Percentiles rank a stretch among this genome's conserved stretches.
phyloP scores from a whole-genome alignment of 148 eudicot genomes.

The Rhododendron williamsianum region DNA sequence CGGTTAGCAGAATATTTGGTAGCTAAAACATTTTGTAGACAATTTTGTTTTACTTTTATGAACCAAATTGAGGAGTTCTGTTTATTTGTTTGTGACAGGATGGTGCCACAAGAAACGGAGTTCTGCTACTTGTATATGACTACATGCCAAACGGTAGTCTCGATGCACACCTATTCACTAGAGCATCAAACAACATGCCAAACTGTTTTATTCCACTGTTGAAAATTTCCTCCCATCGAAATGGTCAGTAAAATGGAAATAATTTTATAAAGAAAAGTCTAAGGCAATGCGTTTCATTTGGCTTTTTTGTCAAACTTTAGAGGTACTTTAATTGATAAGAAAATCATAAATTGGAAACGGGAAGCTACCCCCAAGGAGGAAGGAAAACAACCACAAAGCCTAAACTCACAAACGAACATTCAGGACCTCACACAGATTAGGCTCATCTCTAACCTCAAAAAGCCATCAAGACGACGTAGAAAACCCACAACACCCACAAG shows the following conservation, averaged over 20 bases:
- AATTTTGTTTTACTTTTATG: neutral
- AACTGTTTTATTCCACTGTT: too few species aligned
- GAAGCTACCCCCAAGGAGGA: accelerated
- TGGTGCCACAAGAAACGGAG: constrained; percentile 69
- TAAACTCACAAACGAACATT: too few species aligned
- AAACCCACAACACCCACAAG: too few species aligned
- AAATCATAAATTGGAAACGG: accelerated
- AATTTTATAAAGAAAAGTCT: neutral
- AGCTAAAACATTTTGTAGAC: too few species aligned
- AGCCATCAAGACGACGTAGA: too few species aligned
- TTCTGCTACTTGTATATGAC: constrained; percentile 70
- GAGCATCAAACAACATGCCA: constrained; percentile 42
- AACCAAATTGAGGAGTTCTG: neutral
- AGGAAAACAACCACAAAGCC: too few species aligned
- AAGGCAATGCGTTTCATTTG: neutral
- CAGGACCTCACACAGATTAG: too few species aligned
- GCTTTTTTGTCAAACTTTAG: too few species aligned
- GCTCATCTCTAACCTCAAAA: too few species aligned
- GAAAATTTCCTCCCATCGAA: neutral
- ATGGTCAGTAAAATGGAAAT: too few species aligned
- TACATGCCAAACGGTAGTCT: constrained; percentile 89
- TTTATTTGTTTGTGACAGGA: neutral
- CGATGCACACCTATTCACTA: constrained; percentile 71
- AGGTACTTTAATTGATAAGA: too few species aligned
- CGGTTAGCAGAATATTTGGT: too few species aligned